Base-by-base conservation (phyloP, 176 grass and related monocot species). In the Puya raimondii region DNA sequence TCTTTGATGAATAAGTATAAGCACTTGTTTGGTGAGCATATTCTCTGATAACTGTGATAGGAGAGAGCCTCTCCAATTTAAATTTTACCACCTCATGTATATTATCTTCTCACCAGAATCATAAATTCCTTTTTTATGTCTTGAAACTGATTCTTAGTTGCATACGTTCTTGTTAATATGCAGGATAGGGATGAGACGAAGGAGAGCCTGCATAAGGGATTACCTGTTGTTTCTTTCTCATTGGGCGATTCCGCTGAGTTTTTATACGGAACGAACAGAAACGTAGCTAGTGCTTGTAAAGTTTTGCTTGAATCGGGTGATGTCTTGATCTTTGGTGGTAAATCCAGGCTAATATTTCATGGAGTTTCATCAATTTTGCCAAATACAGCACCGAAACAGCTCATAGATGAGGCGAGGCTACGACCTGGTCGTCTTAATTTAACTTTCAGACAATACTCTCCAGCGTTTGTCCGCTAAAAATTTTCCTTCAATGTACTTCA, bases 221-320 rank as follows among this genome's bases (percentile, higher is more conserved):
- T 73, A 23, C 71, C 71, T 64, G 71, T 73, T 26, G 5, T 73
- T 25, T 73, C 71, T 23, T 73, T 73, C 64, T 73, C 71, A 22
- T 10, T 73, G n/a, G 71, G 71, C 1, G 71, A 73, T 27, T 63
- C 56, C 9, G 71, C 71, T 64, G 18, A 73, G 50, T 73, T 73
- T 49, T 57, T 63, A 23, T 63, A 63, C 23, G 71, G 71, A 50
- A 18, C 47, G 4, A 17, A 73, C n/a, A 47, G 71, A 73, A 12
- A 73, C 22, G n/a, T 13, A 18, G 47, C 48, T 9, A 63, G 48
- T 63, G 71, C 71, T 64, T 3, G 12, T 2, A 54, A 59, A 72
- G 71, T 73, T 22, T 10, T 23, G 17, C 71, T 73, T 64, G 57
- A 73, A 49, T 74, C 54, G 21, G 71, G 71, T 49, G 71, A 74